These are phyloP conservation scores for Lodderomyces theae DNA, from an alignment of 1,139 yeast genomes.

Conservation along the genomic window DNA sequence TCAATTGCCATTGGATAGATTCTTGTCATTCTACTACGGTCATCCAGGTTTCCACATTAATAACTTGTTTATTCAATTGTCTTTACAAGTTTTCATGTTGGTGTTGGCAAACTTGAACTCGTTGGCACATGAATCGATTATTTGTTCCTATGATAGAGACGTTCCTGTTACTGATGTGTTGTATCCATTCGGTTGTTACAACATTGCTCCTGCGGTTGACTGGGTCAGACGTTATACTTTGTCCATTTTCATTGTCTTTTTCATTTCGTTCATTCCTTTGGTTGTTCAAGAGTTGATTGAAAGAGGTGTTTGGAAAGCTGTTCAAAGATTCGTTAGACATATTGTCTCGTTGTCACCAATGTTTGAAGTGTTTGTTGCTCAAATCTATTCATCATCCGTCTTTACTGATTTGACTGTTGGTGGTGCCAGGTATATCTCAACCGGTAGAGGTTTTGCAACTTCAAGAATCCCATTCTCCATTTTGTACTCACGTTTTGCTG, in stretches of 20 bases:
- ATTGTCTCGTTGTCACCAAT: constrained; percentile 87
- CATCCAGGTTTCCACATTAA: constrained; percentile 99
- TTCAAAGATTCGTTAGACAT: constrained; percentile 88
- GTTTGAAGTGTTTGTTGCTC: constrained; percentile 98
- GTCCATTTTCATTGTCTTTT: constrained; percentile 97
- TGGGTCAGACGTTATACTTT: constrained; percentile 98
- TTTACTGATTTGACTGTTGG: constrained; percentile 93
- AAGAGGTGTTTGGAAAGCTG: constrained; percentile 96
- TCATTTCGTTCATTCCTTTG: constrained; percentile 93
- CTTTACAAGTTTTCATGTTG: constrained; percentile 89
- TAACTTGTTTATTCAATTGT: constrained; percentile 90
- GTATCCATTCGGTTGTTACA: constrained; percentile 92
- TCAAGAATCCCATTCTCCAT: constrained; percentile 97
- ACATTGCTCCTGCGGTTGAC: constrained; percentile 83
- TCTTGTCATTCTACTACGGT: constrained; percentile 95
- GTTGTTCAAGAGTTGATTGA: constrained; percentile 96
- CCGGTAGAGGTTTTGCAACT: constrained; percentile 99
- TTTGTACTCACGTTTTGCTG: constrained; percentile 93
- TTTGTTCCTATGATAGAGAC: constrained; percentile 81
- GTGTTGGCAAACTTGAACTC: constrained; percentile 89
- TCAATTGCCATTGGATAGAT: constrained; percentile 94
- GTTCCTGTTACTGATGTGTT: constrained; percentile 82
- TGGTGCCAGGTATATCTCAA: constrained; percentile 98
- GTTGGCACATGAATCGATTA: constrained; percentile 83
- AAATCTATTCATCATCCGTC: constrained; percentile 90